These are phyloP conservation scores for Penicillium diatomitis DNA, from an alignment of 495 filamentous ascomycete genomes.

Conservation along the genomic window DNA sequence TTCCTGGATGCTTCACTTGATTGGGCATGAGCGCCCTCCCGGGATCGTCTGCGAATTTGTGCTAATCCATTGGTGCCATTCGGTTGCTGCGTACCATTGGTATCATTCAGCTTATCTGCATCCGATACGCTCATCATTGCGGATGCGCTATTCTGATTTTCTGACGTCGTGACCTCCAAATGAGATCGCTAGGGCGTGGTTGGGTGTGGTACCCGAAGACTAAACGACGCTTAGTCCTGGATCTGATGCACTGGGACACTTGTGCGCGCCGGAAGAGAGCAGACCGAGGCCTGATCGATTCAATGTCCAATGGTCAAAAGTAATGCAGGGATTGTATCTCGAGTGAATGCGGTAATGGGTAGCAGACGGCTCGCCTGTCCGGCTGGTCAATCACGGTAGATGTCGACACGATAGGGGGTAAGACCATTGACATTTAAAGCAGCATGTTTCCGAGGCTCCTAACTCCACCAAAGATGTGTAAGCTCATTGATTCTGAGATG, in stretches of 20 bases:
- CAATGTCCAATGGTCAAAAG: constrained; percentile 2
- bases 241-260: constrained; percentile 17
- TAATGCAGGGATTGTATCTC: too few species aligned
- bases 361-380: constrained; percentile 6
- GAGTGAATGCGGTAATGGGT: too few species aligned
- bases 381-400: constrained; percentile 7
- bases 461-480: constrained; percentile 6
- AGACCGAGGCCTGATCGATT: constrained; percentile 14
- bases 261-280: constrained; percentile 21
- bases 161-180: constrained; percentile 38
- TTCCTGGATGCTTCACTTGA: constrained; percentile 19
- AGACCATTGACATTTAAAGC: constrained; percentile 13
- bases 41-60: constrained; percentile 49
- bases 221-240: constrained; percentile 15
- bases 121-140: constrained; percentile 46
- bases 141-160: constrained; percentile 47
- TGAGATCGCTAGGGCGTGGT: constrained; percentile 23
- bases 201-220: constrained; percentile 12
- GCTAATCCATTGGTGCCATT: constrained; percentile 35
- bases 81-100: constrained; percentile 23
- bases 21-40: constrained; percentile 43
- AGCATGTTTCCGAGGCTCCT: constrained; percentile 31
- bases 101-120: constrained; percentile 22
- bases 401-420: constrained; percentile 17
- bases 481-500: constrained; percentile 2